These are phyloP conservation scores for Schrenkiella parvula DNA, from an alignment of 345 rosid genomes.

Conservation along the genomic window DNA sequence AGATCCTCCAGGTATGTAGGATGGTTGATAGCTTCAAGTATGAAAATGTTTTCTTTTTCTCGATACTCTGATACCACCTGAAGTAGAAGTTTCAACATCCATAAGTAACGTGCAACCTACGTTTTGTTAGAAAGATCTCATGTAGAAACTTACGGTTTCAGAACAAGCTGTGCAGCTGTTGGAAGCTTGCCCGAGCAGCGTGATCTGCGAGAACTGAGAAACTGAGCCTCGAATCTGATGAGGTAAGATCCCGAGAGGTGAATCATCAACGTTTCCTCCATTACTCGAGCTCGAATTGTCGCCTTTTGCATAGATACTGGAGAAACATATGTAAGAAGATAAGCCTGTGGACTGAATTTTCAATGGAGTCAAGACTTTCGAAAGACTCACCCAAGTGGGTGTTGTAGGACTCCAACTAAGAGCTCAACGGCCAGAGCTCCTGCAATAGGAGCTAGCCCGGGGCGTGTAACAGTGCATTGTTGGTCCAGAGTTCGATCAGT, in stretches of 20 bases:
- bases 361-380: neutral
- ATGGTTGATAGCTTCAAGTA: constrained; percentile 84
- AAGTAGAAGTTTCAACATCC: neutral
- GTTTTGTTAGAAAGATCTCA: neutral
- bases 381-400: constrained; percentile 67
- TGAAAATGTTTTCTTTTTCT: constrained; percentile 59
- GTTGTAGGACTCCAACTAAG: constrained; percentile 76
- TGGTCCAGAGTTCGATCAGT: constrained; percentile 92
- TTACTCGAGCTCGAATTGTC: constrained; percentile 47
- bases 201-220: constrained; percentile 79
- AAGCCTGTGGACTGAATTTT: neutral
- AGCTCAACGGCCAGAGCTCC: constrained; percentile 90
- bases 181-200: constrained; percentile 74
- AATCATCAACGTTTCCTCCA: constrained; percentile 45
- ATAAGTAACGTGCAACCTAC: neutral
- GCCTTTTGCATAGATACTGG: constrained; percentile 64
- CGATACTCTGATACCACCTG: constrained; percentile 80
- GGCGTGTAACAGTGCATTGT: constrained; percentile 97
- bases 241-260: constrained; percentile 84
- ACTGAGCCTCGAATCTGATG: constrained; percentile 92
- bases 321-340: constrained; percentile 14
- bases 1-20: constrained; percentile 94
- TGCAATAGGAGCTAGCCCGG: constrained; percentile 94
- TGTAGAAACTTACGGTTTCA: constrained; percentile 52
- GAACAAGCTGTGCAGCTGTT: constrained; percentile 90